Percentiles rank a stretch among this genome's conserved stretches.
These are phyloP conservation scores for Chaetomium olivaceum DNA, from an alignment of 2,329 filamentous ascomycete species.

Conservation along the genomic window DNA sequence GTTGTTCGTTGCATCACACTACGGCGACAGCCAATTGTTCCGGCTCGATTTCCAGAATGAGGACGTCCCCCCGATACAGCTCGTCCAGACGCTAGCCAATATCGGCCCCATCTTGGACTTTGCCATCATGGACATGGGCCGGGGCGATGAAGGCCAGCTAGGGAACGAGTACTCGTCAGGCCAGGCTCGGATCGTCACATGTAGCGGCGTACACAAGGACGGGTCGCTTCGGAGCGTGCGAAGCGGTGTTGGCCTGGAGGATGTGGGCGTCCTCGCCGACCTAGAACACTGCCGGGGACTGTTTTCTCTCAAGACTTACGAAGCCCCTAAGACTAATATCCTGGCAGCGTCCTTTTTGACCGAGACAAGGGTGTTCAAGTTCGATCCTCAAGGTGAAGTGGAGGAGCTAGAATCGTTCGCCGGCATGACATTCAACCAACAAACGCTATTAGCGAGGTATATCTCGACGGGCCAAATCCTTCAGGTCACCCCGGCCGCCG, in stretches of 20 bases:
- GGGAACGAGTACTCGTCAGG: conserved; percentile 93
- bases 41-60: conserved; percentile 57
- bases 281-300: conserved; percentile 72
- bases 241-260: conserved; percentile 90
- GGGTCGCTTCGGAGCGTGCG: conserved; percentile 87
- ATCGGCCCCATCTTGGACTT: conserved; percentile 92
- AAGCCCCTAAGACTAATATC: conserved; percentile 60
- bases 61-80: conserved; percentile 50
- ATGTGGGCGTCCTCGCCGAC: conserved; percentile 78
- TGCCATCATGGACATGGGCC: conserved; percentile 91
- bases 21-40: conserved; percentile 86
- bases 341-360: conserved; percentile 78
- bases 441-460: conserved; percentile 71
- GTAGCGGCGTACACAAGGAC: conserved; percentile 85
- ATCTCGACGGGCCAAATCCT: conserved; percentile 64
- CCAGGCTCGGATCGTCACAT: conserved; percentile 89
- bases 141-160: conserved; percentile 70
- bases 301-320: conserved; percentile 63
- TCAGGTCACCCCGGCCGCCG: conserved; percentile 70
- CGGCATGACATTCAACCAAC: conserved; percentile 67
- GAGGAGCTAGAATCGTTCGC: conserved; percentile 81
- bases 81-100: conserved; percentile 77
- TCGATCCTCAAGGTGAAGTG: conserved; percentile 72
- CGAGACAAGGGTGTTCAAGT: conserved; percentile 80
- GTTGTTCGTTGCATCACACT: conserved; percentile 87